Evolutionary conservation across 2,329 filamentous ascomycete genomes (phyloP).

Genomic region (Bipolaris victoriae): DNA sequence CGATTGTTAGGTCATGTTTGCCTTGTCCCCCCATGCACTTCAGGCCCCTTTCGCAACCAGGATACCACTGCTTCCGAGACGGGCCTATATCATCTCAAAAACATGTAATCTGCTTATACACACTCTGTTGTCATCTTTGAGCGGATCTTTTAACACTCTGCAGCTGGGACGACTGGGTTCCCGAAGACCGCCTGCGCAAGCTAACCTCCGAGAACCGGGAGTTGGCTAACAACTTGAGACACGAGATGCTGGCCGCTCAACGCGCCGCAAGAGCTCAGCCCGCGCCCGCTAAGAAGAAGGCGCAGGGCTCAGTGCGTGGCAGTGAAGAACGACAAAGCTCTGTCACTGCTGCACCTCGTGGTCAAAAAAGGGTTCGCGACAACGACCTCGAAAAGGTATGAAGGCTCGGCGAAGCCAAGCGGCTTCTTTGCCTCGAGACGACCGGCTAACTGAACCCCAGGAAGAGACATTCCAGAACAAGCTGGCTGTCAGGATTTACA

Average conservation of each 20-base stretch:
- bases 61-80: conserved; percentile 14
- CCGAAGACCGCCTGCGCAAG: conserved; percentile 90
- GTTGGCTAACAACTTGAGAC: conserved; percentile 75
- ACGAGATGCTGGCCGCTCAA: conserved; percentile 69
- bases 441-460: conserved; percentile 54
- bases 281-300: conserved; percentile 62
- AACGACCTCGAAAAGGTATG: conserved; percentile 81
- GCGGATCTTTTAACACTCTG: conserved; percentile 20
- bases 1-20: conserved; percentile 19
- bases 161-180: conserved; percentile 98
- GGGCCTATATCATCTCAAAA: not conserved
- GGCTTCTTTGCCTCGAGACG: not conserved
- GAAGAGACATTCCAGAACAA: conserved; percentile 86
- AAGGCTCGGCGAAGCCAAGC: conserved; percentile 8
- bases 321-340: conserved; percentile 77
- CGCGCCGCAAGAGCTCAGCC: conserved; percentile 52
- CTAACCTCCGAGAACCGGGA: conserved; percentile 95
- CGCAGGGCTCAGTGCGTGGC: conserved; percentile 67
- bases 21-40: conserved; percentile 16
- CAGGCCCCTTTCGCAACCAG: conserved; percentile 15
- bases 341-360: conserved; percentile 63
- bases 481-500: conserved; percentile 82
- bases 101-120: not conserved
- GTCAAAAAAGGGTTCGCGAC: conserved; percentile 76
- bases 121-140: not conserved